Evolutionary conservation across 768 basidiomycete species (phyloP), one percentile per base, ranked within the genome.

Genomic region (Hebeloma cylindrosporum): DNA sequence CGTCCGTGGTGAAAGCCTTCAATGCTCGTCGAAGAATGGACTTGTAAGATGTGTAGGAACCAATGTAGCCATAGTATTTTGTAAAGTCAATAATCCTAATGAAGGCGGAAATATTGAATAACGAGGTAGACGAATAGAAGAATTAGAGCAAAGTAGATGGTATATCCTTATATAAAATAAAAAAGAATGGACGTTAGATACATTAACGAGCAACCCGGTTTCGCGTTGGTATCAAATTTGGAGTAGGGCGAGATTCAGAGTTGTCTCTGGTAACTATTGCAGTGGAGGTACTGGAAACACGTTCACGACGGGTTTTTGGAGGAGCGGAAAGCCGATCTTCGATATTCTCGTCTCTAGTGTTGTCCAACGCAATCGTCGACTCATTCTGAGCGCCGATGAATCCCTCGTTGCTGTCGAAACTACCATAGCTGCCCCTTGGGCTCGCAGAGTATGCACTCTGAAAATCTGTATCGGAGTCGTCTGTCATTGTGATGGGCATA

Each of bases 391-490:
- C 56, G 32, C 65, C 60, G 38, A 60, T 52, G 34, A 65, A 61
- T 41, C 59, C 53, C 25, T 61, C 48, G 18, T 58, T 55, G 31
- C 56, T 56, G 11, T 73, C 70, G 26, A 74, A 72, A 57, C 77
- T 78, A 30, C 73, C 77, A 51, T 79, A 82, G 58, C 84, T 87
- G 33, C 69, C 77, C 1, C 85, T 78, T 9, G 87, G 85, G 57
- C 85, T 88, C 3, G 78, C 67, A 4, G 87, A 89, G 63, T 86
- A 89, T 25, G 89, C 89, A 51, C 88, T 91, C 66, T 90, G 88
- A 62, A 91, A 92, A 57, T 92, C 89, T 20, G 84, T 85, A 55
- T 89, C 87, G 16, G 86, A 88, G 53, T 88, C 87, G 47, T 88
- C 86, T 6, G 84, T 79, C 23, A 75, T 65, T 20, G 64, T 67